Evolutionary conservation across 164 flowering plant genomes (phyloP), one percentile per base, ranked within the genome.

Genomic region (Taxillus chinensis): DNA sequence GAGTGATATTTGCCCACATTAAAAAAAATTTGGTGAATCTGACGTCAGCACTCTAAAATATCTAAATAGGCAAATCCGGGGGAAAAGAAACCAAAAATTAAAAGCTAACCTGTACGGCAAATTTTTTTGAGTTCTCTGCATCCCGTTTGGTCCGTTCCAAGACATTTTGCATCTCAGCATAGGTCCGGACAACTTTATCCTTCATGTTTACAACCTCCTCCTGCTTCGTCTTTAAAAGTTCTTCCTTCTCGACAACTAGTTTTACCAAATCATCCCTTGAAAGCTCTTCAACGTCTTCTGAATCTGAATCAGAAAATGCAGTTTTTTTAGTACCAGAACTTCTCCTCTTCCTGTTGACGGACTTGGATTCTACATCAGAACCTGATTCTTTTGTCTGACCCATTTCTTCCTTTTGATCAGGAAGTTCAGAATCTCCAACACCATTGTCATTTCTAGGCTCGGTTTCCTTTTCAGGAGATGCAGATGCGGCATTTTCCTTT

Each of bases 151-250:
- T 80, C 70, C 99, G 78, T n/a, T 76, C 88, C 79, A 80, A 78
- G 52, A 84, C 81, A 78, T 92, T 90, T 70, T 92, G 92, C 84
- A 85, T 83, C 65, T 90, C 97, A 38, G 97, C 97, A 74, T 76
- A 82, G 16, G 76, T 74, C 4, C 95, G 83, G 39, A 92, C 78
- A 69, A 79, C 82, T 61, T 90, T 90, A 71, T 90, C 95, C 75
- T 88, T 67, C 92, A 85, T 78, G 11, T 46, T 45, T 56, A 78
- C 78, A 50, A 86, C 63, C 70, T 93, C 92, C 70, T 78, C 75
- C 39, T 82, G 77, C 77, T 90, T 86, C 14, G 54, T 5, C 63
- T 72, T 76, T 68, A 90, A 59, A 61, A 79, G 75, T 41, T 79
- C 83, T 58, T 90, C 92, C 80, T 90, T 90, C 75, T 88, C 95